phyloP scores from a whole-genome alignment of 371 early-diverging fungal genomes.

The Circinella umbellata region DNA sequence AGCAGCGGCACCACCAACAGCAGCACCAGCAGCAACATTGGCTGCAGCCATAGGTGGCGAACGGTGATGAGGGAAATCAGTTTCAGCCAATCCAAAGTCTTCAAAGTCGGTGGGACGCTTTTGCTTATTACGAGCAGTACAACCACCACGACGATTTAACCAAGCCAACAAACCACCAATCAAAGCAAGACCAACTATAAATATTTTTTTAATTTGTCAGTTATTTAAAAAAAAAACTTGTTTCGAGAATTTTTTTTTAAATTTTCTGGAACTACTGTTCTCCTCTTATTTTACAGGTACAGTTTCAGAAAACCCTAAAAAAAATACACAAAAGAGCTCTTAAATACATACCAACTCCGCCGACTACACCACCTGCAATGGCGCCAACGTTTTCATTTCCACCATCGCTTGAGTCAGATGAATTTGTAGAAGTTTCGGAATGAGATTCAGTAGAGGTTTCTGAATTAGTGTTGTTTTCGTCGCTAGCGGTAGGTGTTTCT shows the following conservation, averaged over 20 bases:
- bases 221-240: constrained; percentile 4
- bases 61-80: constrained; percentile 47
- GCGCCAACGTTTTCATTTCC: constrained; percentile 26
- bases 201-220: neutral
- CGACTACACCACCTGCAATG: constrained; percentile 45
- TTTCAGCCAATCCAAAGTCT: constrained; percentile 47
- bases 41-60: constrained; percentile 26
- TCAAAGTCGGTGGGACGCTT: constrained; percentile 40
- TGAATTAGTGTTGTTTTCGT: too few species aligned
- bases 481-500: too few species aligned
- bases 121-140: constrained; percentile 30
- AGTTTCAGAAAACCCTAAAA: neutral
- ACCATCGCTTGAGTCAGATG: too few species aligned
- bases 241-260: too few species aligned
- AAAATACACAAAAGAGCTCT: neutral
- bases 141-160: constrained; percentile 20
- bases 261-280: too few species aligned
- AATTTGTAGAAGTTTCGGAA: neutral
- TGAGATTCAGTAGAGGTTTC: too few species aligned
- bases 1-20: constrained; percentile 15
- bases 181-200: constrained; percentile 46
- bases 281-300: neutral
- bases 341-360: constrained; percentile 40
- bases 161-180: constrained; percentile 49
- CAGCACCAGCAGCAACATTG: constrained; percentile 11